phyloP scores from a whole-genome alignment of 2,329 filamentous ascomycete species.

The Botrytis squamosa region DNA sequence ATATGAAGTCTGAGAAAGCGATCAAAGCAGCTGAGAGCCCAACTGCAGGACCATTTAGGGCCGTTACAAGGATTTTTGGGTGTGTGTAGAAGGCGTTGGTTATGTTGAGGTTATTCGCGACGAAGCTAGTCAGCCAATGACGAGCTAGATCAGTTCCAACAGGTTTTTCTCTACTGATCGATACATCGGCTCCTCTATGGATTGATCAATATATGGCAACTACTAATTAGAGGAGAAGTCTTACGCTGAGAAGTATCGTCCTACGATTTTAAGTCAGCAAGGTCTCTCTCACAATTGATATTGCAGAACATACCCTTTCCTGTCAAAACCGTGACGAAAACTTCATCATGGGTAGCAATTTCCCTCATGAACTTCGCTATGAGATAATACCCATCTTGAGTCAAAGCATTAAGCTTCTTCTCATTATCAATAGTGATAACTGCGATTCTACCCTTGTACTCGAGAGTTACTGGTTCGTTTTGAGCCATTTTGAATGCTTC shows the following conservation, averaged over 20 bases:
- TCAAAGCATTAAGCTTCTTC: slow-evolving; percentile 84
- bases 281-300: slow-evolving; percentile 18
- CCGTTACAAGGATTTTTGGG: slow-evolving; percentile 88
- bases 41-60: slow-evolving; percentile 87
- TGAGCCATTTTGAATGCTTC: slow-evolving; percentile 27
- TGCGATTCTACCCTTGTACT: slow-evolving; percentile 69
- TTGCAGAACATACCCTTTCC: slow-evolving; percentile 64
- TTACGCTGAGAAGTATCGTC: slow-evolving; percentile 82
- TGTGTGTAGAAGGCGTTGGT: slow-evolving; percentile 90
- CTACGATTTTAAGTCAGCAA: slow-evolving; percentile 24
- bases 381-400: slow-evolving; percentile 70
- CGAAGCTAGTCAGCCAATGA: slow-evolving; percentile 69
- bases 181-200: slow-evolving; percentile 75
- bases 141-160: slow-evolving; percentile 44
- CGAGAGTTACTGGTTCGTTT: slow-evolving; percentile 42
- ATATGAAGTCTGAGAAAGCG: slow-evolving; percentile 88
- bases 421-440: slow-evolving; percentile 84
- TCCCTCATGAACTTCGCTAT: slow-evolving; percentile 73
- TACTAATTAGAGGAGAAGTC: slow-evolving; percentile 32
- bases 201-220: slow-evolving; percentile 23
- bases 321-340: slow-evolving; percentile 80
- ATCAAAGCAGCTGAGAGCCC: slow-evolving; percentile 84
- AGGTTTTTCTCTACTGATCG: slow-evolving; percentile 49
- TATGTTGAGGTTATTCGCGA: slow-evolving; percentile 82
- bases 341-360: slow-evolving; percentile 73